phyloP scores from a whole-genome alignment of 106 monocot genomes.

The Dioscorea alata region DNA sequence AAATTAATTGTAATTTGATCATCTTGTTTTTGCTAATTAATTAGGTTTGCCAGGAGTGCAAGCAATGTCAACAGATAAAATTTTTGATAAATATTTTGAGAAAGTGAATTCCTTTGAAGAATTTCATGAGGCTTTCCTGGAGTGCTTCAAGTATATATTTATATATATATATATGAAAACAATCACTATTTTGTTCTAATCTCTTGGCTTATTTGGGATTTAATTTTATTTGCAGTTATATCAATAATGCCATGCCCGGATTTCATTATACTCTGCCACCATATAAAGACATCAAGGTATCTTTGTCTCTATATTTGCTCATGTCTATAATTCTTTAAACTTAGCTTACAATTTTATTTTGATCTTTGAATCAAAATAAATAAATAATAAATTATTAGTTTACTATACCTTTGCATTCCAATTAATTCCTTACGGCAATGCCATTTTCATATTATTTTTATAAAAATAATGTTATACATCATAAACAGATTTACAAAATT shows the following conservation, averaged over 20 bases:
- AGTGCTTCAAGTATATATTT: neutral
- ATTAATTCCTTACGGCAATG: too few species aligned
- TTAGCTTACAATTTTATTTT: neutral
- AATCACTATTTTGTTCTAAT: neutral
- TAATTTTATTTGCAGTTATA: neutral
- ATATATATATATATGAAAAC: neutral
- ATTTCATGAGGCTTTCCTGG: constrained; percentile 4
- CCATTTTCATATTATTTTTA: too few species aligned
- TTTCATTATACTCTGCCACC: neutral
- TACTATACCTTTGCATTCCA: too few species aligned
- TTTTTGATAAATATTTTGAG: neutral
- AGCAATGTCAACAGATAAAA: neutral
- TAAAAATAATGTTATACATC: too few species aligned
- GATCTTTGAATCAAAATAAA: neutral
- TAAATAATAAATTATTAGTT: neutral
- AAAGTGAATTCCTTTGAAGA: neutral
- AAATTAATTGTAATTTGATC: neutral
- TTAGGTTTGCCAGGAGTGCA: neutral
- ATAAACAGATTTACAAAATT: too few species aligned
- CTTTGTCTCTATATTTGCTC: neutral
- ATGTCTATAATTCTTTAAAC: neutral
- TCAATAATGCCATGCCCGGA: neutral
- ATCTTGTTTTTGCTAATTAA: neutral
- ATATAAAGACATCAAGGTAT: neutral
- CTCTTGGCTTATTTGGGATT: neutral